phyloP scores from a whole-genome alignment of 2,329 filamentous ascomycete genomes.

The Colletotrichum echinochloae region DNA sequence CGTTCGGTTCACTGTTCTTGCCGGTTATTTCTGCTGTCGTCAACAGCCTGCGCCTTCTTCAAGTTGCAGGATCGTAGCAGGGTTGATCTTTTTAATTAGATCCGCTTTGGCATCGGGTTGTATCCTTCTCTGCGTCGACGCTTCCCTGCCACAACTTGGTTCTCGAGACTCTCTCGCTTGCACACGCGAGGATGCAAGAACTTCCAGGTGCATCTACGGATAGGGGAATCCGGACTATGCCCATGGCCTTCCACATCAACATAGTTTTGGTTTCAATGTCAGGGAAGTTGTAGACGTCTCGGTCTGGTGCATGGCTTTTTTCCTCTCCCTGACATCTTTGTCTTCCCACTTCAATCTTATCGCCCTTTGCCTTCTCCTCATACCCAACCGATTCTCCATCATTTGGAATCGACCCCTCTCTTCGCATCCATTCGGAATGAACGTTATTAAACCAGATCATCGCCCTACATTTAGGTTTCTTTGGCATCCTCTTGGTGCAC shows the following conservation, averaged over 20 bases:
- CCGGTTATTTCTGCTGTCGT: background rate
- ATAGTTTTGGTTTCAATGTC: background rate
- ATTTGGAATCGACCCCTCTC: background rate
- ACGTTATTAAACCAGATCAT: background rate
- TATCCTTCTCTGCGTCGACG: background rate
- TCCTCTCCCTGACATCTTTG: background rate
- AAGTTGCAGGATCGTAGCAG: background rate
- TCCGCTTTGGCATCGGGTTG: background rate
- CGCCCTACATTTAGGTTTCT: background rate
- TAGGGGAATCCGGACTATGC: too few relatives aligned
- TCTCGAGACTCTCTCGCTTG: background rate
- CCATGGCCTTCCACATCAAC: background rate
- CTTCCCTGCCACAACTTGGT: background rate
- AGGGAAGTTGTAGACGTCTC: background rate
- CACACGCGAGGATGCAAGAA: background rate
- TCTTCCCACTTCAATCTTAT: conserved; percentile 8
- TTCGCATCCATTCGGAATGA: background rate
- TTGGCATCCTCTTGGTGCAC: background rate
- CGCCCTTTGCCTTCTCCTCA: background rate
- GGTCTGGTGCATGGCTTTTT: conserved; percentile 1
- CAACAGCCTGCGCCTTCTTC: background rate
- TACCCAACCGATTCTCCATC: background rate
- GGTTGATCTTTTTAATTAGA: background rate
- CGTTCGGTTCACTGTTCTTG: background rate
- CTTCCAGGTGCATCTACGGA: conserved; percentile 5